Conservation (phyloP, 345 rosid species). For the Citrus unshiu region DNA sequence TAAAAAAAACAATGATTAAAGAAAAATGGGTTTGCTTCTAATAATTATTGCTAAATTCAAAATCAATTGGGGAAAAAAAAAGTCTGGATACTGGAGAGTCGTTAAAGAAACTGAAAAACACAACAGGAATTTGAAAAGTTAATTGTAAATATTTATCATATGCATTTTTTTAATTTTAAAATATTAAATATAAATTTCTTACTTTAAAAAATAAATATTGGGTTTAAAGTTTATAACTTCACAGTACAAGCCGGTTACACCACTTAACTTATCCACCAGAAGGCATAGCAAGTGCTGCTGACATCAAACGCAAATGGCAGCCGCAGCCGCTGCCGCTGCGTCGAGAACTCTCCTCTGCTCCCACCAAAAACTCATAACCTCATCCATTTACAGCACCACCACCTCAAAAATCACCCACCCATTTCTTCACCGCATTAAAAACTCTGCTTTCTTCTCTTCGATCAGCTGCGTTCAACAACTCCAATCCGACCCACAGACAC, state of each 20-base stretch:
- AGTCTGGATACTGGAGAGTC: too few relatives aligned
- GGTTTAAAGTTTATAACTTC: background rate
- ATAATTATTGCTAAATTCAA: too few relatives aligned
- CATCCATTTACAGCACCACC: conserved; percentile 24
- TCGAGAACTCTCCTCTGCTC: conserved; percentile 31
- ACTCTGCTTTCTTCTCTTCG: conserved; percentile 30
- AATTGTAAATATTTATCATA: too few relatives aligned
- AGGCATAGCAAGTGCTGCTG: background rate
- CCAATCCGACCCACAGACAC: conserved; percentile 29
- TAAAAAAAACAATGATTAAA: too few relatives aligned
- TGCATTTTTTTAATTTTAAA: too few relatives aligned
- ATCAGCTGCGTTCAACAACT: conserved; percentile 31
- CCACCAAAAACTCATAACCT: conserved; percentile 28
- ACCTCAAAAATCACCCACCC: conserved; percentile 12
- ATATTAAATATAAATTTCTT: too few relatives aligned
- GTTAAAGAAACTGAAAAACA: too few relatives aligned
- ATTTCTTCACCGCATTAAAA: conserved; percentile 17
- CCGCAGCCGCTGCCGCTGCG: conserved; percentile 19
- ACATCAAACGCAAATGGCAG: conserved; percentile 12
- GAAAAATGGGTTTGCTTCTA: too few relatives aligned
- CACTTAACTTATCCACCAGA: background rate
- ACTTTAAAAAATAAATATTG: too few relatives aligned
- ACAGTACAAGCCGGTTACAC: background rate
- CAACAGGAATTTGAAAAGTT: too few relatives aligned
- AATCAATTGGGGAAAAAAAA: too few relatives aligned